Evolutionary conservation across 75 land plant species (phyloP).

Genomic region (Larix kaempferi): DNA sequence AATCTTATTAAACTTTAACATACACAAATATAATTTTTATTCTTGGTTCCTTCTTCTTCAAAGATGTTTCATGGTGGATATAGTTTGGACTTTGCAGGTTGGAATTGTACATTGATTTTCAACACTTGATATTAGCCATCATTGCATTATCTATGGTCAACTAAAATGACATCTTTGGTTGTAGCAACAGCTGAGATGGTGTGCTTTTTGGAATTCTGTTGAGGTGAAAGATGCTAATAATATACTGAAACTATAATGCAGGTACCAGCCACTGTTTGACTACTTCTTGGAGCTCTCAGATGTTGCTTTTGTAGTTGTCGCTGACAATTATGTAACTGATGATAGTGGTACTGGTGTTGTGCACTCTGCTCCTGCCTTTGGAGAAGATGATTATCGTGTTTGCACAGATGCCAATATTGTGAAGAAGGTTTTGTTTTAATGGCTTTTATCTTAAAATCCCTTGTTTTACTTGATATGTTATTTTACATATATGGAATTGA

Average conservation of each 20-base stretch:
- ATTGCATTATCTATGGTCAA: neutral
- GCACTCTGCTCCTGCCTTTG: constrained; percentile 99
- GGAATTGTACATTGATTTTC: no score
- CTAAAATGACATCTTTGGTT: neutral
- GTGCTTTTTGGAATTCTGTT: neutral
- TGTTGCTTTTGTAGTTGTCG: constrained; percentile 78
- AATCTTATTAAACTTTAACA: no score
- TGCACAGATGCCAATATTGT: constrained; percentile 67
- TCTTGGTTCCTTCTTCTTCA: no score
- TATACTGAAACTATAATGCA: constrained; percentile 26
- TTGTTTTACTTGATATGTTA: neutral
- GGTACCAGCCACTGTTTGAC: constrained; percentile 89
- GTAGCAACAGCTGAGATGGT: neutral
- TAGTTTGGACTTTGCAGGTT: no score
- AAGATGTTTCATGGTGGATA: no score
- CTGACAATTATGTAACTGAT: constrained; percentile 91
- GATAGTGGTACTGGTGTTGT: constrained; percentile 99
- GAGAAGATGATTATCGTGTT: constrained; percentile 99
- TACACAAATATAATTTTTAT: no score
- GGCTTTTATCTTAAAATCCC: neutral
- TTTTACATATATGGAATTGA: neutral
- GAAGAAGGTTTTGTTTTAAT: constrained; percentile 48
- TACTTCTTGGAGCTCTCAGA: constrained; percentile 76
- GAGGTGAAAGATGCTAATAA: neutral
- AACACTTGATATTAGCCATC: no score